Evolutionary conservation across 2,329 filamentous ascomycete genomes (phyloP).

Genomic region (Capronia coronata): DNA sequence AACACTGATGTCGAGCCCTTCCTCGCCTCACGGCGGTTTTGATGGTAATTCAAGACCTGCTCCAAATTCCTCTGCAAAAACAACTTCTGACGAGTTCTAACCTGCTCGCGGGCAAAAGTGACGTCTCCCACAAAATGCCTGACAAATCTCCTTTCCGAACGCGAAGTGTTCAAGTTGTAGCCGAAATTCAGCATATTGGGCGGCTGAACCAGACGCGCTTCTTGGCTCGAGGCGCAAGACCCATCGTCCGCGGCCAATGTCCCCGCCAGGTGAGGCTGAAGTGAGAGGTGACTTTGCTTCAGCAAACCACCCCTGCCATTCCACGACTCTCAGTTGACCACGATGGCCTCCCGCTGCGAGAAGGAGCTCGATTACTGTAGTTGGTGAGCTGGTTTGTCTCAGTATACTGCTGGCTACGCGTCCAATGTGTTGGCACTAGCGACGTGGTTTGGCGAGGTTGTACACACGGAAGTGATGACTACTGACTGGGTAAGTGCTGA

Average conservation of each 20-base stretch:
- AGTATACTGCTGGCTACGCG: not conserved
- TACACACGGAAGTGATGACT: not conserved
- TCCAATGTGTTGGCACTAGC: not conserved
- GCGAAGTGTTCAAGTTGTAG: constrained; percentile 4
- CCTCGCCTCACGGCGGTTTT: constrained; percentile 1
- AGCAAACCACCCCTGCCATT: not conserved
- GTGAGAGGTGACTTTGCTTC: not conserved
- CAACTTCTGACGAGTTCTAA: constrained; percentile 3
- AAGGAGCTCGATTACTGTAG: too few species aligned
- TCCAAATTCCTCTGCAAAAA: constrained; percentile 19
- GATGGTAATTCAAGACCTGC: constrained; percentile 15
- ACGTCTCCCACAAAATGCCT: constrained; percentile 13
- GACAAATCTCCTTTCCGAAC: constrained; percentile 10
- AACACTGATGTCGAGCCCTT: not conserved
- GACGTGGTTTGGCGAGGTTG: not conserved
- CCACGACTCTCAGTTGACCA: not conserved
- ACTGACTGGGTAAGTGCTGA: too few species aligned
- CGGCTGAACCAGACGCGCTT: constrained; percentile 10
- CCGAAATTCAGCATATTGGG: constrained; percentile 18
- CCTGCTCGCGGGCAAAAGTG: constrained; percentile 10
- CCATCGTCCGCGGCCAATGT: constrained; percentile 12
- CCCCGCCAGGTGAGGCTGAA: not conserved
- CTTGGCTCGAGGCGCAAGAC: constrained; percentile 4
- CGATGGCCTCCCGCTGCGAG: not conserved
- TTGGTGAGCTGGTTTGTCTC: not conserved